Percentiles rank a stretch among this genome's conserved stretches.
These are phyloP conservation scores for Rutidosis leptorrhynchoides DNA, from an alignment of 129 eudicot genomes.

Conservation along the genomic window DNA sequence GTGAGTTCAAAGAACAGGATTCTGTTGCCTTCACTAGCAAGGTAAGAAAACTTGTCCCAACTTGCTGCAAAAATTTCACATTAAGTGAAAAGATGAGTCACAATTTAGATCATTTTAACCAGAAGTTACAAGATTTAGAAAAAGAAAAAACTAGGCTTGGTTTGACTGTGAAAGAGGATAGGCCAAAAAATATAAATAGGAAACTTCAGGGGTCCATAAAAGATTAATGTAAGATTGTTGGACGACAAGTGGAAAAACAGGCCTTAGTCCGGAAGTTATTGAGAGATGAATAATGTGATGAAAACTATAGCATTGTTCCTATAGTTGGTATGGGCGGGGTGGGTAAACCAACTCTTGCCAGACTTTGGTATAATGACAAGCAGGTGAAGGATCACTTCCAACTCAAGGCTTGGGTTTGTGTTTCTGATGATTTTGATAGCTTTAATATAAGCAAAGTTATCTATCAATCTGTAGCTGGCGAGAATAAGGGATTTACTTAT, in stretches of 20 bases:
- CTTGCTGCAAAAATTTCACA: background rate
- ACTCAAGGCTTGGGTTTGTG: slow-evolving; percentile 52
- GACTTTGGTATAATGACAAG: slow-evolving; percentile 23
- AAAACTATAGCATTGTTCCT: too few relatives aligned
- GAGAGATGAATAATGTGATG: too few relatives aligned
- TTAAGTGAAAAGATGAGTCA: background rate
- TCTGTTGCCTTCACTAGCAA: background rate
- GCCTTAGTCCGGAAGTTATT: too few relatives aligned
- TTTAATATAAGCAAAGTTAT: too few relatives aligned
- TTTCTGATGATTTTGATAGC: slow-evolving; percentile 35
- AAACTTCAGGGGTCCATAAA: slow-evolving; percentile 13
- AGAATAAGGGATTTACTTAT: too few relatives aligned
- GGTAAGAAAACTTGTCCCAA: slow-evolving; percentile 13
- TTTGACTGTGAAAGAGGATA: background rate
- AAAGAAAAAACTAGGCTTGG: slow-evolving; percentile 3
- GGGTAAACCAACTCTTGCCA: slow-evolving; percentile 68
- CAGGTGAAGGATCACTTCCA: slow-evolving; percentile 36
- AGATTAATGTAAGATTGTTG: too few relatives aligned
- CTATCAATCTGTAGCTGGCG: too few relatives aligned
- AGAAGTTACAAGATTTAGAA: background rate
- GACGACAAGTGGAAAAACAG: too few relatives aligned
- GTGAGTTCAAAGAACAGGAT: background rate
- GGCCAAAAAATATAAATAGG: background rate
- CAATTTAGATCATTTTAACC: background rate
- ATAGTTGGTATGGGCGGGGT: slow-evolving; percentile 45